Base-by-base conservation (phyloP, 257 asterid species). In the Jasminum sambac region DNA sequence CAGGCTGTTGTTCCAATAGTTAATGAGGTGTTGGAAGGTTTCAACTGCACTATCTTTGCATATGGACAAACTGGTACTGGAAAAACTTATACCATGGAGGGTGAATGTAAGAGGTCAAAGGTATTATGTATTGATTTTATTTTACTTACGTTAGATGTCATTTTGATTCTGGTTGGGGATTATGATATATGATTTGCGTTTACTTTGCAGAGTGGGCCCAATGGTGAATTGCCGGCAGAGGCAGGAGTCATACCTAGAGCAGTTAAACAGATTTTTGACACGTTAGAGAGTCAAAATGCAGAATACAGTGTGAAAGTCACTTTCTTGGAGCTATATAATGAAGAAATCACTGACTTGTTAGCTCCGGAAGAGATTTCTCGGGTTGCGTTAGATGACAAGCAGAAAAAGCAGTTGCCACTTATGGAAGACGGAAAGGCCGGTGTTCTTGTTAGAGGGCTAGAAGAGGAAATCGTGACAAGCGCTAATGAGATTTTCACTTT, bases 351-450 rank as follows among this genome's bases (percentile, higher is more conserved):
- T 11, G 97, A 91, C 68, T 82, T 91, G 68, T 72, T 91, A 64
- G 96, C 91, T 69, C 97, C 90, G 36, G 97, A 91, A 63, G 97
- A 91, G 48, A 24, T 89, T 11, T 80, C 93, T 63, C 86, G 81
- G 79, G 77, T 81, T 76, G 70, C 84, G 24, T 9, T 63, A 66
- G 97, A 91, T 59, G 97, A 91, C 19, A 91, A 88, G 74, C 96
- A 86, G 87, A 91, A 86, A 85, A 91, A 86, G 72, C 91, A 82
- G 72, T 77, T 91, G 74, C 95, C 96, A 46, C 89, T 91, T 19
- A 89, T 91, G 95, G 96, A 91, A 78, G 97, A 91, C 75, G 96
- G 96, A n/a, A 91, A 89, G 77, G 96, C 96, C 14, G 97, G 96
- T 40, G 97, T 89, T 72, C 89, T 91, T 70, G 95, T 91, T 13